phyloP scores from a whole-genome alignment of 2,329 filamentous ascomycete genomes.

The Phoma sp. region DNA sequence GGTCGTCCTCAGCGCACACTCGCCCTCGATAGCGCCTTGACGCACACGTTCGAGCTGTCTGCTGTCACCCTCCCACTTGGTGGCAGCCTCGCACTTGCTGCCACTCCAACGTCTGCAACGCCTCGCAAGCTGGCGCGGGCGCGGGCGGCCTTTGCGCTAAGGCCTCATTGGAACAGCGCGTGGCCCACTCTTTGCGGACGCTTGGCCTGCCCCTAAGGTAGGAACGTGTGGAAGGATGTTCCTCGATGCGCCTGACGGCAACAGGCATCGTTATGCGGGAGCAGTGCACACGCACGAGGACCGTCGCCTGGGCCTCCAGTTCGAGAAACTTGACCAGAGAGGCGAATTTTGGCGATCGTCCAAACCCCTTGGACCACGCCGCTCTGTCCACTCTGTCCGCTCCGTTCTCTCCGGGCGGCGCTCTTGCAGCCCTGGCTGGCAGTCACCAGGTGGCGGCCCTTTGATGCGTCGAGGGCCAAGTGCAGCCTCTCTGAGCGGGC shows the following conservation, averaged over 20 bases:
- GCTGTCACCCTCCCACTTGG: slow-evolving; percentile 4
- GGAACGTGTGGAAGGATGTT: slow-evolving; percentile 12
- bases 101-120: slow-evolving; percentile 10
- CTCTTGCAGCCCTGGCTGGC: background rate
- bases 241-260: slow-evolving; percentile 9
- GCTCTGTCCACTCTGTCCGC: background rate
- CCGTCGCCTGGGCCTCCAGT: slow-evolving; percentile 14
- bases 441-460: slow-evolving; percentile 2
- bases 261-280: slow-evolving; percentile 10
- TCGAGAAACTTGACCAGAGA: background rate
- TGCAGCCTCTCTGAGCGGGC: slow-evolving; percentile 22
- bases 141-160: slow-evolving; percentile 4
- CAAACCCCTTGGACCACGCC: background rate
- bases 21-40: slow-evolving; percentile 19
- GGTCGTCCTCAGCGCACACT: slow-evolving; percentile 19
- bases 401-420: background rate
- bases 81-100: slow-evolving; percentile 2
- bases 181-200: slow-evolving; percentile 12
- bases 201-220: slow-evolving; percentile 14
- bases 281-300: slow-evolving; percentile 9
- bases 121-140: background rate
- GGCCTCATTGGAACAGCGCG: slow-evolving; percentile 14
- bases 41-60: slow-evolving; percentile 13
- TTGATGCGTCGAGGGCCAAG: slow-evolving; percentile 3
- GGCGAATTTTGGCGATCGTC: background rate